Percentiles rank a stretch among this genome's conserved stretches.
phyloP scores from a whole-genome alignment of 2,329 filamentous ascomycete species.

The Alternaria arborescens region DNA sequence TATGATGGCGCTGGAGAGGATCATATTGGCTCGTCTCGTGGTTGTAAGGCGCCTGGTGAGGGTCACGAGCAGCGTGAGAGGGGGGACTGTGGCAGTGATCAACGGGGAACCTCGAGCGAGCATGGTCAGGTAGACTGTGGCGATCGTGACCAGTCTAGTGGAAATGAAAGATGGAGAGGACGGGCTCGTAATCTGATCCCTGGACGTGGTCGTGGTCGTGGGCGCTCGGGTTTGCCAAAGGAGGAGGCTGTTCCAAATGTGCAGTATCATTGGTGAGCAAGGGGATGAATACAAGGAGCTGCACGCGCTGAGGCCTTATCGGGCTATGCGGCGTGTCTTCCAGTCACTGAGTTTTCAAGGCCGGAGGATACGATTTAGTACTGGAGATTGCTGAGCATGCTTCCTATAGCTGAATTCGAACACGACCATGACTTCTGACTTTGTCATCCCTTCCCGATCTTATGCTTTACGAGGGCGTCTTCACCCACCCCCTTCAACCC shows the following conservation, averaged over 20 bases:
- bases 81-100: not conserved
- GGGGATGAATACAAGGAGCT: too few species aligned
- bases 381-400: too few species aligned
- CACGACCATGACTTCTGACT: not conserved
- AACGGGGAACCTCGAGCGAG: not conserved
- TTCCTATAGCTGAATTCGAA: too few species aligned
- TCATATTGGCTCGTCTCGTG: not conserved
- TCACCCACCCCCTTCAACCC: not conserved
- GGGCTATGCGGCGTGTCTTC: too few species aligned
- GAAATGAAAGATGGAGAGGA: not conserved
- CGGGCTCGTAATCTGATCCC: not conserved
- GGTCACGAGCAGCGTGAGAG: not conserved
- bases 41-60: not conserved
- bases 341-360: too few species aligned
- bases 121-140: not conserved
- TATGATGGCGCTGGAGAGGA: conserved; percentile 2
- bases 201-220: conserved; percentile 14
- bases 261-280: not conserved
- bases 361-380: too few species aligned
- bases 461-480: too few species aligned
- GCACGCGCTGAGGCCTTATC: too few species aligned
- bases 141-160: not conserved
- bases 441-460: not conserved
- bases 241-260: conserved; percentile 5
- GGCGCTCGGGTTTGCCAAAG: not conserved